phyloP scores from a whole-genome alignment of 257 asterid genomes.

The Forsythia suspensa region DNA sequence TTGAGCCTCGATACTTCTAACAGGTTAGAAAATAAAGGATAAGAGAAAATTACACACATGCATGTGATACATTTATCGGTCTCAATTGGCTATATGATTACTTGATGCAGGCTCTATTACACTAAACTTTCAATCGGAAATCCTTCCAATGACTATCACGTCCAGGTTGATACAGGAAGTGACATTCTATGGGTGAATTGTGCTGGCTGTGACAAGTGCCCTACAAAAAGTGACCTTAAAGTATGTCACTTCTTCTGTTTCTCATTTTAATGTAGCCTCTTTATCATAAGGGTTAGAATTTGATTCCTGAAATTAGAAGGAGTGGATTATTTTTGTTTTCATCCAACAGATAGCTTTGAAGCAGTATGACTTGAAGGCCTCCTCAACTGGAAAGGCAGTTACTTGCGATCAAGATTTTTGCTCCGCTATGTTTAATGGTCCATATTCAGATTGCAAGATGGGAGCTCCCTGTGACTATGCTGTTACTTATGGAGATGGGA shows the following conservation, averaged over 20 bases:
- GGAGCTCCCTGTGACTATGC: conserved; percentile 48
- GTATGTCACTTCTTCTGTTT: conserved; percentile 30
- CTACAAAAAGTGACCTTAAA: conserved; percentile 51
- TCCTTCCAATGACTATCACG: conserved; percentile 58
- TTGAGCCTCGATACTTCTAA: not conserved
- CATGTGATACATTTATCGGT: conserved; percentile 1
- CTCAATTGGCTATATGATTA: conserved; percentile 8
- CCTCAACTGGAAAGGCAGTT: conserved; percentile 48
- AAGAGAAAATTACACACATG: not conserved
- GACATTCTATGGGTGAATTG: conserved; percentile 68
- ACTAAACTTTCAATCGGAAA: conserved; percentile 57
- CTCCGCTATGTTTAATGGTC: conserved; percentile 30
- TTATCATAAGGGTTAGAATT: conserved; percentile 1
- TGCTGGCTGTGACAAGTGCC: conserved; percentile 50
- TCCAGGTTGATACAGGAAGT: conserved; percentile 76
- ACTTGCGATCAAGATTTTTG: conserved; percentile 59
- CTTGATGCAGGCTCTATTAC: conserved; percentile 53
- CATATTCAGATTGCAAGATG: conserved; percentile 40
- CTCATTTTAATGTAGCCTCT: not conserved
- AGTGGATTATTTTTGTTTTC: not conserved
- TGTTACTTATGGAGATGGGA: conserved; percentile 63
- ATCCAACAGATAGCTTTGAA: conserved; percentile 49
- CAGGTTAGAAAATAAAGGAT: not conserved
- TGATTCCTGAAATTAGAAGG: conserved; percentile 7
- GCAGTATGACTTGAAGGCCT: conserved; percentile 47